phyloP scores from a whole-genome alignment of 2,329 filamentous ascomycete species.

The Paramyrothecium sp. region DNA sequence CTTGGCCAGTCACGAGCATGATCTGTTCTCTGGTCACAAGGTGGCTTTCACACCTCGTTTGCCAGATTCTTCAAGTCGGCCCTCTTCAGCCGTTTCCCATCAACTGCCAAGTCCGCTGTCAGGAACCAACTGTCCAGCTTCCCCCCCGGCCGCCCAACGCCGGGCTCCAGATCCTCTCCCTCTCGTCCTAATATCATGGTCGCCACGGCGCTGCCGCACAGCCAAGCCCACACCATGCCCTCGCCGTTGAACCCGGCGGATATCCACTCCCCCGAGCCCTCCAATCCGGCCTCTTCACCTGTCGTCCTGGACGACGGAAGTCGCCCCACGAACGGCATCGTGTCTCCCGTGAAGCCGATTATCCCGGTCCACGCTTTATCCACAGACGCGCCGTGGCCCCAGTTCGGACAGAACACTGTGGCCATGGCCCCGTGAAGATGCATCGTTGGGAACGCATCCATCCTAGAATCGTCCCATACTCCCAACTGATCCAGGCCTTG shows the following conservation, averaged over 20 bases:
- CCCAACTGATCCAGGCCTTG: slow-evolving; percentile 46
- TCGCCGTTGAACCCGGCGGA: slow-evolving; percentile 49
- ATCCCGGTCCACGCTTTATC: slow-evolving; percentile 49
- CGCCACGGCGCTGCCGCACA: slow-evolving; percentile 45
- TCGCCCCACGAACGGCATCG: slow-evolving; percentile 48
- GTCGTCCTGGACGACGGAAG: slow-evolving; percentile 27
- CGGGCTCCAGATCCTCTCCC: slow-evolving; percentile 21
- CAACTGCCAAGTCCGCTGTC: slow-evolving; percentile 26
- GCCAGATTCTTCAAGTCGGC: slow-evolving; percentile 34
- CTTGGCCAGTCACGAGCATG: no score
- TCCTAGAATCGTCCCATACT: slow-evolving; percentile 40
- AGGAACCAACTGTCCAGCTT: slow-evolving; percentile 40
- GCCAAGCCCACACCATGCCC: slow-evolving; percentile 54
- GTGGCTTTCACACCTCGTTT: slow-evolving; percentile 5
- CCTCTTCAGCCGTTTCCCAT: slow-evolving; percentile 29
- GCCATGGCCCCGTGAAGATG: slow-evolving; percentile 42
- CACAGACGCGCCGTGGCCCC: slow-evolving; percentile 28
- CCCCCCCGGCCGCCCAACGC: slow-evolving; percentile 33
- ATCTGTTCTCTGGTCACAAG: no score
- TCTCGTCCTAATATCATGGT: slow-evolving; percentile 43
- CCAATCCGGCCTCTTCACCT: not conserved
- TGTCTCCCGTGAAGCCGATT: slow-evolving; percentile 45
- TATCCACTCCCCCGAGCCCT: slow-evolving; percentile 44
- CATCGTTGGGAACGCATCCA: slow-evolving; percentile 35
- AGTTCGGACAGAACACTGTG: slow-evolving; percentile 36